Base-by-base conservation (phyloP, 805 yeast genomes). In the Saccharomyces jurei region DNA sequence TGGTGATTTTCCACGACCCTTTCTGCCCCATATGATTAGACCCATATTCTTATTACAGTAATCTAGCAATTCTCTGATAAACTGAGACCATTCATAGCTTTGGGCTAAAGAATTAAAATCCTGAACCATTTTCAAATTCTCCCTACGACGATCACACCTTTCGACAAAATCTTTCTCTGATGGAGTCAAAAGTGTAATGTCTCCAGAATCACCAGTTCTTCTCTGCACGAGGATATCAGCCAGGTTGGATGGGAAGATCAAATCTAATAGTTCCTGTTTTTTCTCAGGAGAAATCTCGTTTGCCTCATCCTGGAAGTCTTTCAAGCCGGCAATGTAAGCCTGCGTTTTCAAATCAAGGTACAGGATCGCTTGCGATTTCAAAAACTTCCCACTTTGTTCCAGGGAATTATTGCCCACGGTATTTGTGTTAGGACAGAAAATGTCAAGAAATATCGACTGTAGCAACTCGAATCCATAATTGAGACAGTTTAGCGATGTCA, bases 331-430 rank as follows among this genome's bases (percentile, higher is more conserved):
- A 22, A 94, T 90, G 65, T 83, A 94, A 0, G 97, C 96, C 70
- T 94, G 99, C 0, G 99, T 94, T 68, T 94, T 94, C 66, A 94
- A 77, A 61, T 94, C 97, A 44, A 94, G 74, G 61, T 78, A 89
- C 51, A 94, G 71, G 11, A 81, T 82, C 0, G 94, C 90, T 61
- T 89, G 97, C 9, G 87, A 81, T 67, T 90, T 90, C 55, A 89
- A 73, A 46, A 94, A 73, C 61, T 84, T 81, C 4, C 89, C 68
- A 46, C 60, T 58, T 50, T 60, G 61, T 29, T 67, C 69, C n/a
- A 55, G 27, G n/a, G 50, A 58, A 41, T 52, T 54, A 44, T 52
- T 57, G 32, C 52, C 60, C 51, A 17, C 41, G 1, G 62, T 57
- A 25, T 81, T 60, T 1, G 66, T 60, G 17, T 81, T 78, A 0